Evolutionary conservation across 345 rosid species (phyloP), one percentile per base, ranked within the genome.

Genomic region (Acer saccharum): DNA sequence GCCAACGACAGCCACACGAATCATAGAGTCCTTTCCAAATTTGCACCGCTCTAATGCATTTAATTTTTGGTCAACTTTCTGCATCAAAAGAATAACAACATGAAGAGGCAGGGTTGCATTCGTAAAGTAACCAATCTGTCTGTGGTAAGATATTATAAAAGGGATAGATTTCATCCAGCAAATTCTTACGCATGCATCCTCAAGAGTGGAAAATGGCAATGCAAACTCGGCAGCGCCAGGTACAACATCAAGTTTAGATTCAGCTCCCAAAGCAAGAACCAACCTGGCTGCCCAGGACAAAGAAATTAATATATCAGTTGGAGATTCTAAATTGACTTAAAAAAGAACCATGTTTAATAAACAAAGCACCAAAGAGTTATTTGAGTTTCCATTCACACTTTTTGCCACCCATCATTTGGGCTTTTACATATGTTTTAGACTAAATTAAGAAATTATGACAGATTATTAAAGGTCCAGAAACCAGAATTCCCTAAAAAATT

Each of bases 201-300:
- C 95, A 61, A 92, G 85, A 35, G 94, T 90, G 79, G 93, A 92
- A 76, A 95, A 95, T 54, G 98, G 96, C 74, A 92, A 81, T 67
- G 99, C 98, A 88, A 80, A 92, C 81, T 93, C 95, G 81, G 82
- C 86, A 77, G 99, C 98, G 48, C 99, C 99, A 0, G 98, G 97
- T 69, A 91, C 88, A 84, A 85, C 77, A 83, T 93, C 97, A 71
- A 93, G 93, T 77, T 88, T 93, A 58, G 94, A 62, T 89, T 91
- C 94, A 90, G 99, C 93, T 65, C 99, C 99, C 87, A 95, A 86
- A 88, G 98, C 94, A 91, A 95, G 97, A 87, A 95, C 99, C 97
- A 95, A 81, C 99, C 98, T 93, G 87, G 88, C 98, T 93, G 96
- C 85, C 97, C 97, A 87, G 70, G 77, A 87, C 65, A 81, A 90